Base-by-base conservation (phyloP, 2,329 filamentous ascomycete genomes). In the Lecanicillium sp. region DNA sequence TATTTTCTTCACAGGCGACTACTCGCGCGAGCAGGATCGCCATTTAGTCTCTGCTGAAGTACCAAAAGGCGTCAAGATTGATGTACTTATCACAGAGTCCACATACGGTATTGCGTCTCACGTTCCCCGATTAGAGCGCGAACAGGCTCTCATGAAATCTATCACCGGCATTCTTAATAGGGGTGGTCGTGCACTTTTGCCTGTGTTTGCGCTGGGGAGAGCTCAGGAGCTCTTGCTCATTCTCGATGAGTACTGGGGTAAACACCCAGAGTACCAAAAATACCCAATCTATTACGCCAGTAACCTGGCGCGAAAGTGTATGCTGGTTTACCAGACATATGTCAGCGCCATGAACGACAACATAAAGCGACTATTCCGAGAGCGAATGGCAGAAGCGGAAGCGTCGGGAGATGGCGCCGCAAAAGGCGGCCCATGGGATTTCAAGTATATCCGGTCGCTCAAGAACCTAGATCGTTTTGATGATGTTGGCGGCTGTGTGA, bases 321-420 rank as follows among this genome's bases (percentile, higher is more conserved):
- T 98, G 92, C 78, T 95, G 20, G 88, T 96, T 4, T 98, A 98
- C 57, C 92, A 96, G 59, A 98, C 92, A 2, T 98, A 96, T 53
- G 87, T 96, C 35, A 87, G 89, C 35, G 88, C 89, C 40, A 98
- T 98, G 92, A 98, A 98, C 58, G 90, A 96, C 55, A 96, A 95
- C 53, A 96, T 98, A 68, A 95, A 95, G 60, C 78, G 86, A 9
- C 75, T 95, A n/a, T 95, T 95, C 62, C 75, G 84, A 38, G 88
- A 94, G 60, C 80, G 87, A 34, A 94, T 95, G 78, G 87, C 86
- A 4, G 87, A 94, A 57, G 85, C 87, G 9, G 86, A 94, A 57
- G 82, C 83, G 1, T 80, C 79, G 25, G 85, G 85, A 8, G 84
- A 88, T 48, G 74, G 73, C 3, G 74, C 75, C 6, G 79, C 78